Percentiles rank a stretch among this genome's conserved stretches.
These are phyloP conservation scores for Diophrys appendiculata DNA, from an alignment of 73 alveolate genomes.

Conservation along the genomic window DNA sequence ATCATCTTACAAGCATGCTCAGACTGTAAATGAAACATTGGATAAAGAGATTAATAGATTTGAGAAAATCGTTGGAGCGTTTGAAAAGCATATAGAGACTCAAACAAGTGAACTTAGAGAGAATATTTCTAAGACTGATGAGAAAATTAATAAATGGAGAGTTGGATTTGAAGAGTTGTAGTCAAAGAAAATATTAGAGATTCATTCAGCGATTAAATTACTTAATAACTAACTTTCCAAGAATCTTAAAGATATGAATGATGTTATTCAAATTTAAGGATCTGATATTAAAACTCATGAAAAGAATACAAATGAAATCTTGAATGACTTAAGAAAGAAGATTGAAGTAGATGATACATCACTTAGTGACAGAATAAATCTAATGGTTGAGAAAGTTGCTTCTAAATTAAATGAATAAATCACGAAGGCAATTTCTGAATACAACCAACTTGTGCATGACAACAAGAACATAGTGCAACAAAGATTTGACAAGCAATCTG, in stretches of 20 bases:
- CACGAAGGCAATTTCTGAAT: constrained; percentile 22
- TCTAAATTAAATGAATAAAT: constrained; percentile 25
- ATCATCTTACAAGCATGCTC: constrained; percentile 56
- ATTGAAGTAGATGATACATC: constrained; percentile 60
- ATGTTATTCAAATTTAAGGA: constrained; percentile 26
- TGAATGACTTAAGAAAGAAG: constrained; percentile 48
- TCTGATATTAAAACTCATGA: constrained; percentile 29
- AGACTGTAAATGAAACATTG: constrained; percentile 59
- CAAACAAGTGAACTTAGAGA: constrained; percentile 46
- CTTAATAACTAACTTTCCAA: constrained; percentile 45
- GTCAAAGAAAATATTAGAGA: constrained; percentile 56
- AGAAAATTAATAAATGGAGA: constrained; percentile 55
- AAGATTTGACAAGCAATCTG: constrained; percentile 15
- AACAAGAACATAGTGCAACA: constrained; percentile 8
- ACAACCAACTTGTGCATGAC: constrained; percentile 34
- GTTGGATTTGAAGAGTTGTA: constrained; percentile 53
- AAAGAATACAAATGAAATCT: constrained; percentile 18
- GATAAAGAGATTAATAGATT: constrained; percentile 59
- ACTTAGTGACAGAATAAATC: constrained; percentile 45
- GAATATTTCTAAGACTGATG: constrained; percentile 24
- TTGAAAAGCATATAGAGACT: constrained; percentile 59
- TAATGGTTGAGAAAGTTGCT: constrained; percentile 36
- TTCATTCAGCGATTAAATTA: constrained; percentile 53
- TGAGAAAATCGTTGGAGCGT: constrained; percentile 65
- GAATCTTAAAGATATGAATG: constrained; percentile 44